Percentiles rank a stretch among this genome's conserved stretches.
Conservation (phyloP, 345 rosid genomes). For the Dimocarpus longan region DNA sequence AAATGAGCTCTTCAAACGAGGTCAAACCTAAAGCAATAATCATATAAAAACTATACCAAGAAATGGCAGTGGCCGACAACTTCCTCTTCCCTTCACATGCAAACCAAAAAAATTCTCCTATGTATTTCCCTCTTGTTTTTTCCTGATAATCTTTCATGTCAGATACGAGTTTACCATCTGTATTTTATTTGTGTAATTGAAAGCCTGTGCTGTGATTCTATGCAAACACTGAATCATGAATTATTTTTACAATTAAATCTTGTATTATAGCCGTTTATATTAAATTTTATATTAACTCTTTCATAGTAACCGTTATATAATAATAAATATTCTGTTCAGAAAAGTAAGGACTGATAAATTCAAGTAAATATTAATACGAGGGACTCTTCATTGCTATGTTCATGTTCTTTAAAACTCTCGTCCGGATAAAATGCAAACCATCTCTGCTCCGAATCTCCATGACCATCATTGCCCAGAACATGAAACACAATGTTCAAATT, state of each 20-base stretch:
- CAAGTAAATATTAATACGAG: conserved; percentile 15
- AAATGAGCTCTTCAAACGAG: conserved; percentile 34
- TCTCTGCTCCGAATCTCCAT: conserved; percentile 43
- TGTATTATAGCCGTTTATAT: background rate
- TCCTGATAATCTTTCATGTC: background rate
- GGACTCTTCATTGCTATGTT: conserved; percentile 34
- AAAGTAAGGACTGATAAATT: background rate
- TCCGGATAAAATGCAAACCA: conserved; percentile 64
- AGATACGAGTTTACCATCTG: background rate
- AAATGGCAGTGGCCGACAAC: conserved; percentile 53
- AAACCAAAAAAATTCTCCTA: conserved; percentile 24
- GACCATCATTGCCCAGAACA: conserved; percentile 4
- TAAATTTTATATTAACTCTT: too few species aligned
- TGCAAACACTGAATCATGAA: background rate
- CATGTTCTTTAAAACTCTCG: conserved; percentile 1
- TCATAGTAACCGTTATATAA: background rate
- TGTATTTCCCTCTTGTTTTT: background rate
- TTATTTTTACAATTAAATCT: background rate
- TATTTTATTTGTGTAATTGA: background rate
- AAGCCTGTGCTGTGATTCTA: background rate
- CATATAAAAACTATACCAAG: conserved; percentile 2
- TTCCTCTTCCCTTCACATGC: conserved; percentile 44
- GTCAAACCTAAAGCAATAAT: conserved; percentile 30
- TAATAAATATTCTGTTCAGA: conserved; percentile 3
- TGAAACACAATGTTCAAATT: background rate